These are phyloP conservation scores for Nitzschia inconspicua DNA, from an alignment of 108 stramenopile genomes.

Conservation along the genomic window DNA sequence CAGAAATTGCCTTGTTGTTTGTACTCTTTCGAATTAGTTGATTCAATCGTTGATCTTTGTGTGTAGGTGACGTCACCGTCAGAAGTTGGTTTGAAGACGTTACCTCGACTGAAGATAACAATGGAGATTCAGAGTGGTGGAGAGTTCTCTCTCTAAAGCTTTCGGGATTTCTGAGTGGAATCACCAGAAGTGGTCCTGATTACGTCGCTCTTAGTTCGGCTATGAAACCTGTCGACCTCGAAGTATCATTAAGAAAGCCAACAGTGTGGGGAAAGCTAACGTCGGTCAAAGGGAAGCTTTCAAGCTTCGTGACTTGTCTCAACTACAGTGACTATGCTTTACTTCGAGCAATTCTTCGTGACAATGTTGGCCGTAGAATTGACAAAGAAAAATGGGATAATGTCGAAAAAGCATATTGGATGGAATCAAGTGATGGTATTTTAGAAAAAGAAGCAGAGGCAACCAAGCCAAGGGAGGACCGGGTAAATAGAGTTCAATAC, in stretches of 20 bases:
- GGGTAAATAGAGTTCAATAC: slow-evolving; percentile 30
- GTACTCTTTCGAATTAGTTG: not conserved
- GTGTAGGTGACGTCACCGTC: slow-evolving; percentile 46
- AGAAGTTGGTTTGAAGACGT: slow-evolving; percentile 57
- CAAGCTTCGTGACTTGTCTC: slow-evolving; percentile 30
- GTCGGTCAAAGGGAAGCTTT: slow-evolving; percentile 34
- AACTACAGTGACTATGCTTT: slow-evolving; percentile 53
- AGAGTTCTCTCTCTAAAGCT: slow-evolving; percentile 26
- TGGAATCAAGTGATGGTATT: no score
- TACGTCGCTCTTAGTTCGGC: slow-evolving; percentile 12
- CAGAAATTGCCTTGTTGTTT: not conserved
- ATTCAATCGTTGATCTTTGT: slow-evolving; percentile 5
- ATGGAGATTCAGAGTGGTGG: slow-evolving; percentile 23
- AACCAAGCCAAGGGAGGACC: not conserved
- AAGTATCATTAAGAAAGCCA: slow-evolving; percentile 42
- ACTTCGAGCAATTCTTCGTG: slow-evolving; percentile 27
- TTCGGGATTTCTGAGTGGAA: slow-evolving; percentile 16
- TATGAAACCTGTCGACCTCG: slow-evolving; percentile 39
- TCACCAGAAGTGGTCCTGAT: not conserved
- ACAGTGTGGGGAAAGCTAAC: slow-evolving; percentile 25
- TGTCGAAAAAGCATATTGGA: slow-evolving; percentile 55
- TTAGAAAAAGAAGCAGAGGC: slow-evolving; percentile 1
- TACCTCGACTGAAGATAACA: not conserved
- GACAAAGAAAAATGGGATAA: slow-evolving; percentile 66
- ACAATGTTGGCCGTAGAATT: slow-evolving; percentile 45